Base-by-base conservation (phyloP, 139 green algal species). In the Spirogloea muscicola region DNA sequence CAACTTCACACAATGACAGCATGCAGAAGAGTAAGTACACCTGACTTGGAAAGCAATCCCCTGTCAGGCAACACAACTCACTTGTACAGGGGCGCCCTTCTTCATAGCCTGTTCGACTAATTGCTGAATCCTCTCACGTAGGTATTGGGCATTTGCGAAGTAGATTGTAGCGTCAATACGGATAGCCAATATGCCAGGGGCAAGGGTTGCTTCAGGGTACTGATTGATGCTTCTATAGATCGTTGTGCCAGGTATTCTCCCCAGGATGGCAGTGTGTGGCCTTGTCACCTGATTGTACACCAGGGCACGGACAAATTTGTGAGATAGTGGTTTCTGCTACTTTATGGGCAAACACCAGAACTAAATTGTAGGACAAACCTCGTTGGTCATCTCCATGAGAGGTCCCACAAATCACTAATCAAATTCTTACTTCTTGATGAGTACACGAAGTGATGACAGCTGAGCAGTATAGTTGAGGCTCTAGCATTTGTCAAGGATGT, bases 231-330 rank as follows among this genome's bases (percentile, higher is more conserved):
- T 91, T 67, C 89, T 82, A 77, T 85, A 86, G 48, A 87, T 72
- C 41, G 36, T 68, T 36, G 85, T 90, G 21, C 67, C 46, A 5
- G 90, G 86, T 25, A 96, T 69, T 9, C 79, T 76, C 29, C 91
- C 91, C 27, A 96, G 85, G 49, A 89, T 48, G 1, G 87, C 86
- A 0, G 86, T 96, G 79, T 94, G 89, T 0, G 90, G 90, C 59
- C 59, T 29, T 5, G 59, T 43, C 4, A 33, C 31, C 36, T 72
- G 63, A n/a, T n/a, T n/a, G n/a, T n/a, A n/a, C n/a, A n/a, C n/a
- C n/a, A n/a, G n/a, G n/a, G n/a, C n/a, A n/a, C n/a, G n/a, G n/a
- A n/a, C n/a, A n/a, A n/a, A n/a, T n/a, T n/a, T n/a, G n/a, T n/a
- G n/a, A n/a, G n/a, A n/a, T n/a, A n/a, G n/a, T n/a, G n/a, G n/a